These are phyloP conservation scores for Aspergillus funiculosus DNA, from an alignment of 495 filamentous ascomycete species.

Conservation along the genomic window DNA sequence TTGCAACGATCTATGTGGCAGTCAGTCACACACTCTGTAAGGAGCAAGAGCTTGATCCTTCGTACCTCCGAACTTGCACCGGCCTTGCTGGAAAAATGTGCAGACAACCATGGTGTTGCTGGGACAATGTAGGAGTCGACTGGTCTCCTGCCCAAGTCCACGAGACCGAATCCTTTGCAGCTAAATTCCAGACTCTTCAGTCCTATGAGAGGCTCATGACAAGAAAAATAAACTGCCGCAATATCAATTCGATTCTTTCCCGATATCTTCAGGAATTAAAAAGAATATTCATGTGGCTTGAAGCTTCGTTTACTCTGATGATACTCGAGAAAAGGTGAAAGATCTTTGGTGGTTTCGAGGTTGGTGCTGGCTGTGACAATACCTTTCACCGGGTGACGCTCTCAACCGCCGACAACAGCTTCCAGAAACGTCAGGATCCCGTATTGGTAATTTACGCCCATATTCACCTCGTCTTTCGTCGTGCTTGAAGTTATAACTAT, in stretches of 20 bases:
- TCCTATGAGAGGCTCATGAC: too few relatives aligned
- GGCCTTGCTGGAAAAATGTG: constrained; percentile 64
- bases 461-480: too few relatives aligned
- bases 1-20: constrained; percentile 45
- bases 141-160: too few relatives aligned
- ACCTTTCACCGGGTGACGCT: constrained; percentile 5
- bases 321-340: too few relatives aligned
- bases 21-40: neutral
- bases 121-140: too few relatives aligned
- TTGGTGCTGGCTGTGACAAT: constrained; percentile 15
- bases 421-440: neutral
- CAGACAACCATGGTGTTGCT: constrained; percentile 60
- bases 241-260: too few relatives aligned
- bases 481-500: too few relatives aligned
- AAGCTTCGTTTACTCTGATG: too few relatives aligned
- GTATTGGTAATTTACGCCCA: constrained; percentile 12
- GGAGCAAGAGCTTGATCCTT: neutral
- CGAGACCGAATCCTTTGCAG: too few relatives aligned
- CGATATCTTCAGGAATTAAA: constrained; percentile 1
- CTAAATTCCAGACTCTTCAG: too few relatives aligned
- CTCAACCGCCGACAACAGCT: neutral
- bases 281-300: neutral
- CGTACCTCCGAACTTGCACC: constrained; percentile 63
- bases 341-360: constrained; percentile 7
- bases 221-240: too few relatives aligned